Base-by-base conservation (phyloP, 306 rosid species). In the Prunus mume region DNA sequence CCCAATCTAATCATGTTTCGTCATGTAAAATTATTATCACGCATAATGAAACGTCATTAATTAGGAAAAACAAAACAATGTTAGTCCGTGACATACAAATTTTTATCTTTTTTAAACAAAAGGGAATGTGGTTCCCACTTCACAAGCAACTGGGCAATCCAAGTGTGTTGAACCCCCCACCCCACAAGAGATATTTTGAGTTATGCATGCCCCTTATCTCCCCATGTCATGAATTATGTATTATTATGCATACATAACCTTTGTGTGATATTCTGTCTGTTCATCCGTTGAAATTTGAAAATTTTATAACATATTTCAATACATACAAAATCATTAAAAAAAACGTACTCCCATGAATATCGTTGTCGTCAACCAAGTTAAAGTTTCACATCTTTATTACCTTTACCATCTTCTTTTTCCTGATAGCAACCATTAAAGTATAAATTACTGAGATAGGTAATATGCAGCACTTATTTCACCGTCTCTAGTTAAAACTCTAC, bases 21-120 rank as follows among this genome's bases (percentile, higher is more conserved):
- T 30, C 8, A 34, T 34, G 2, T 34, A 0, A 0, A 6, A 7
- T 38, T 0, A 38, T 38, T 38, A 38, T 7, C 43, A 38, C 0
- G 2, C 43, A 4, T 38, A 0, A 0, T 0, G 0, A 2, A 38
- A 6, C 43, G 0, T 38, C 0, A 7, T 38, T 38, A 6, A 0
- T 7, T 38, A 7, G 0, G 0, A 0, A 38, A 9, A 6, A 2
- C 43, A 38, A 7, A 38, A 38, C 9, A 38, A 7, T 38, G 2
- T 7, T 7, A 38, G 6, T 38, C 9, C 0, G 2, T 7, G 1
- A 34, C 2, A 34, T 34, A 6, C 41, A 20, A 56, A 2, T 20
- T 20, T 9, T 19, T 9, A 3, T 20, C 2, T 56, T 56, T 56
- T 56, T n/a, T n/a, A 24, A 14, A 24, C 62, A 56, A 56, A 12